phyloP scores from a whole-genome alignment of 257 asterid species.

The Plantago ovata region DNA sequence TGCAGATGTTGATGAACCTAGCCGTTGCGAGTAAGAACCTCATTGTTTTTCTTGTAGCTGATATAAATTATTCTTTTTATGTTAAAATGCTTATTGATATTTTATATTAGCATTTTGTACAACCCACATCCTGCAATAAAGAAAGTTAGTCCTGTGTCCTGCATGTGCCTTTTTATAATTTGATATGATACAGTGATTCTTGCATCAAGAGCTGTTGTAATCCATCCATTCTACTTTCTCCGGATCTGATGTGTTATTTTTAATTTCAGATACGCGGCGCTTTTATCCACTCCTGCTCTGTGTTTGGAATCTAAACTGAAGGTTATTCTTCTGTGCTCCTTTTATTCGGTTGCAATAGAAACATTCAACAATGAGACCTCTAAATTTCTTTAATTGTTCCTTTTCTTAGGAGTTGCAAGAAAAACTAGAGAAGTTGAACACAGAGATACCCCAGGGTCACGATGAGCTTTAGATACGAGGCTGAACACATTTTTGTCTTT shows the following conservation, averaged over 20 bases:
- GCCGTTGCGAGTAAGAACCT: conserved; percentile 94
- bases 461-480: conserved; percentile 58
- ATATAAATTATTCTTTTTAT: no score
- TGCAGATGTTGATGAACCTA: conserved; percentile 87
- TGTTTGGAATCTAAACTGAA: conserved; percentile 74
- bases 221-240: background rate
- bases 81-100: no score
- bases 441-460: conserved; percentile 54
- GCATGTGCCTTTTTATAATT: background rate
- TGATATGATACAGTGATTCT: background rate
- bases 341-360: background rate
- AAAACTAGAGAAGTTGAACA: conserved; percentile 54
- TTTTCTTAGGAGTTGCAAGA: conserved; percentile 65
- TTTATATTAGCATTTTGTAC: no score
- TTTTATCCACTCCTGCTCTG: conserved; percentile 78
- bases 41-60: background rate
- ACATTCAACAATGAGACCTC: background rate
- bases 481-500: no score
- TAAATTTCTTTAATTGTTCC: background rate
- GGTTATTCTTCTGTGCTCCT: conserved; percentile 30
- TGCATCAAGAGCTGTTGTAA: background rate
- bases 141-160: background rate
- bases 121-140: no score
- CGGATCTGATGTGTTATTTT: conserved; percentile 17
- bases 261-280: conserved; percentile 61